Percentiles rank a stretch among this genome's conserved stretches.
Conservation (phyloP, 106 monocot genomes). For the Dendrobium catenatum region DNA sequence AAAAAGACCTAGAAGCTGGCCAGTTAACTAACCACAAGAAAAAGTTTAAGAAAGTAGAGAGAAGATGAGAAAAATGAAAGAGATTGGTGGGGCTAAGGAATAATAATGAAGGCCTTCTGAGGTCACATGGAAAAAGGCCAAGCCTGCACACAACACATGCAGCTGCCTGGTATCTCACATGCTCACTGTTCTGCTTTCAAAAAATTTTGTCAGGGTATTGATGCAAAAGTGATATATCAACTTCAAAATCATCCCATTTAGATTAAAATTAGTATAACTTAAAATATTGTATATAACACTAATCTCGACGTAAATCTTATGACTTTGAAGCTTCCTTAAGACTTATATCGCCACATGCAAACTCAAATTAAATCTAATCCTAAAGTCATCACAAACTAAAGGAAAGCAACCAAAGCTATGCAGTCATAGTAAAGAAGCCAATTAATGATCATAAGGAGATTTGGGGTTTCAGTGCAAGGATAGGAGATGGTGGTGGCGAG, state of each 20-base stretch:
- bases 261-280: too few relatives aligned
- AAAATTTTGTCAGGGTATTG: too few relatives aligned
- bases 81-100: background rate
- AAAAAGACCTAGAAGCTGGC: background rate
- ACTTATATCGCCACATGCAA: background rate
- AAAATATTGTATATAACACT: too few relatives aligned
- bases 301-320: too few relatives aligned
- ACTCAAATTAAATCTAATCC: background rate
- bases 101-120: constrained; percentile 1
- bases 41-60: background rate
- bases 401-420: background rate
- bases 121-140: background rate
- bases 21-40: background rate
- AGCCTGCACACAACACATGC: constrained; percentile 5
- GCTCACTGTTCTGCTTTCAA: background rate
- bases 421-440: background rate
- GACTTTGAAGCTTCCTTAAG: too few relatives aligned
- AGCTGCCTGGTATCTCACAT: background rate
- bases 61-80: background rate
- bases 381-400: background rate
- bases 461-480: constrained; percentile 10
- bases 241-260: too few relatives aligned
- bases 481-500: constrained; percentile 52
- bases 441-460: too few relatives aligned
- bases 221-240: too few relatives aligned